phyloP scores from a whole-genome alignment of 306 rosid species.

The Hylodesmum podocarpum region DNA sequence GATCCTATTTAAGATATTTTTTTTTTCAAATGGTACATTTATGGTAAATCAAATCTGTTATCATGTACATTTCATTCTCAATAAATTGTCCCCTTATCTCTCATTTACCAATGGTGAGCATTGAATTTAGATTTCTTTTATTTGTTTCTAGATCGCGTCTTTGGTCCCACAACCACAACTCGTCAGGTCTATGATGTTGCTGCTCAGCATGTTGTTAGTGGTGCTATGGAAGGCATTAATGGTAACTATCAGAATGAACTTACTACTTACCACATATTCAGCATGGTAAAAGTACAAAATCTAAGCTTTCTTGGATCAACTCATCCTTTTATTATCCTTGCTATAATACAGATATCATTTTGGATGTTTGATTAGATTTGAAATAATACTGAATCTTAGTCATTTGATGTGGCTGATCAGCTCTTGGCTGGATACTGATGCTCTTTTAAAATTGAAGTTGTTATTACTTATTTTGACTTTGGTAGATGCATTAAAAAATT shows the following conservation, averaged over 20 bases:
- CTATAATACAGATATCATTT: conserved; percentile 12
- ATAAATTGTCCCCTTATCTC: background rate
- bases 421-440: conserved; percentile 14
- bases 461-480: conserved; percentile 17
- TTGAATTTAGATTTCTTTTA: conserved; percentile 23
- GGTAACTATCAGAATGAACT: conserved; percentile 57
- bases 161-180: conserved; percentile 98
- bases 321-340: conserved; percentile 5
- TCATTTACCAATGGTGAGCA: conserved; percentile 6
- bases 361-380: conserved; percentile 11
- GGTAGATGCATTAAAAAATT: conserved; percentile 28
- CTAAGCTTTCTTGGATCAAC: conserved; percentile 17
- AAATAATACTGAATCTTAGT: conserved; percentile 18
- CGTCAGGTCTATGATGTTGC: conserved; percentile 97
- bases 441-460: conserved; percentile 12
- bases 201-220: conserved; percentile 86
- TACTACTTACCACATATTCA: conserved; percentile 26
- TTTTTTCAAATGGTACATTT: conserved; percentile 14
- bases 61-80: conserved; percentile 2
- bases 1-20: conserved; percentile 14
- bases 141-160: conserved; percentile 73
- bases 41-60: background rate
- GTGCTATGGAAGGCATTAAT: conserved; percentile 96
- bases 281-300: conserved; percentile 15
- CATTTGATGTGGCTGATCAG: conserved; percentile 11